These are phyloP conservation scores for Cadophora sp. DNA, from an alignment of 2,329 filamentous ascomycete species.

Conservation along the genomic window DNA sequence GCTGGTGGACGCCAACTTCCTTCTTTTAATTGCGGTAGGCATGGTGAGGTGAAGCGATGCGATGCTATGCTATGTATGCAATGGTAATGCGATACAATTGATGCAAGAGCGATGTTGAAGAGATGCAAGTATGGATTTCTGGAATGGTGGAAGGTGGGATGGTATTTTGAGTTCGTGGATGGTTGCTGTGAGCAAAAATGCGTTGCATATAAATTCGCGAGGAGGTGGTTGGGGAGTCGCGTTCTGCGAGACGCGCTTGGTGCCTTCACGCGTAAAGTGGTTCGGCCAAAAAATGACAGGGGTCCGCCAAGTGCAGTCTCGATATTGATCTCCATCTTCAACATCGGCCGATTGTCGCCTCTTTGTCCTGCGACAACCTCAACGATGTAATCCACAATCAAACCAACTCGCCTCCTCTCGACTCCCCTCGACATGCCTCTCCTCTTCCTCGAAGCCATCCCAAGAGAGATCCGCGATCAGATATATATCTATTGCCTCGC, in stretches of 20 bases:
- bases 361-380: background rate
- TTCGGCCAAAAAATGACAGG: slow-evolving; percentile 22
- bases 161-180: slow-evolving; percentile 32
- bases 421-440: slow-evolving; percentile 24
- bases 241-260: slow-evolving; percentile 28
- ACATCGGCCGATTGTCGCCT: background rate
- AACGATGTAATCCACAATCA: background rate
- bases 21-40: slow-evolving; percentile 41
- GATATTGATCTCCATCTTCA: slow-evolving; percentile 1
- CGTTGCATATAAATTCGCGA: slow-evolving; percentile 18
- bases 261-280: slow-evolving; percentile 40
- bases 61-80: slow-evolving; percentile 8
- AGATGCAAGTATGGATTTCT: background rate
- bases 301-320: background rate
- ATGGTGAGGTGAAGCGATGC: slow-evolving; percentile 34
- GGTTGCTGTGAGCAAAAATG: slow-evolving; percentile 22
- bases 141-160: slow-evolving; percentile 31
- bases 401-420: too few relatives aligned
- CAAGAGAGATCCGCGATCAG: slow-evolving; percentile 42
- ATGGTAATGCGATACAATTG: slow-evolving; percentile 25
- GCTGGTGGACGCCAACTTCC: slow-evolving; percentile 38
- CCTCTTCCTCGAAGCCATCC: slow-evolving; percentile 37
- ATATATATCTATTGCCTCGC: slow-evolving; percentile 40
- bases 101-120: slow-evolving; percentile 32
- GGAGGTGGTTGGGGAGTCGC: slow-evolving; percentile 35